A percentile compares a stretch with the other conserved stretches of the same genome.
phyloP scores from a whole-genome alignment of 1,139 yeast species.

The Yamadazyma mexicana region DNA sequence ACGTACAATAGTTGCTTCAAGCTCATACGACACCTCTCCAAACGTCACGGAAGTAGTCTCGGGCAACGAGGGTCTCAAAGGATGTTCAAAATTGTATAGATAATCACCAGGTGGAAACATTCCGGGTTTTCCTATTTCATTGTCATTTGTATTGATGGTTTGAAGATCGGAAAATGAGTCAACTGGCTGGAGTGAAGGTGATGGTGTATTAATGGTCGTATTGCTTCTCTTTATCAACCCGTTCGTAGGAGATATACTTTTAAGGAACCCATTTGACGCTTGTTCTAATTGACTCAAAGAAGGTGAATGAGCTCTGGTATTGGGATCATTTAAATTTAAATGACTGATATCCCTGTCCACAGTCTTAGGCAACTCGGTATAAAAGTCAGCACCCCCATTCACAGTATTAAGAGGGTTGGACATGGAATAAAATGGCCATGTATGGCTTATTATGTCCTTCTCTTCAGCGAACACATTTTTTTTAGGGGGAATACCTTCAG shows the following conservation, averaged over 20 bases:
- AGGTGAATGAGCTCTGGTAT: constrained; percentile 23
- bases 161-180: constrained; percentile 18
- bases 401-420: constrained; percentile 25
- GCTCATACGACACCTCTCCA: constrained; percentile 70
- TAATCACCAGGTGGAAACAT: constrained; percentile 77
- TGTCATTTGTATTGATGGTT: constrained; percentile 17
- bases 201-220: constrained; percentile 19
- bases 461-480: constrained; percentile 63
- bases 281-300: constrained; percentile 13
- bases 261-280: constrained; percentile 18
- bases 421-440: constrained; percentile 84
- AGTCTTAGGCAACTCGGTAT: constrained; percentile 31
- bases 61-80: constrained; percentile 79
- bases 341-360: constrained; percentile 31
- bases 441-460: constrained; percentile 69
- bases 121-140: constrained; percentile 29
- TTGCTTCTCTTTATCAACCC: constrained; percentile 40
- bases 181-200: constrained; percentile 23
- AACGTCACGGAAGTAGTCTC: constrained; percentile 78
- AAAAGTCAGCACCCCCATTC: constrained; percentile 61
- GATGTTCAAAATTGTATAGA: constrained; percentile 86
- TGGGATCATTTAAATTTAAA: constrained; percentile 30
- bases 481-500: constrained; percentile 96
- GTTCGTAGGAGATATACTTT: constrained; percentile 16
- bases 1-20: constrained; percentile 71